Conservation (phyloP, 441 rosid species). For the Daphne laureola region DNA sequence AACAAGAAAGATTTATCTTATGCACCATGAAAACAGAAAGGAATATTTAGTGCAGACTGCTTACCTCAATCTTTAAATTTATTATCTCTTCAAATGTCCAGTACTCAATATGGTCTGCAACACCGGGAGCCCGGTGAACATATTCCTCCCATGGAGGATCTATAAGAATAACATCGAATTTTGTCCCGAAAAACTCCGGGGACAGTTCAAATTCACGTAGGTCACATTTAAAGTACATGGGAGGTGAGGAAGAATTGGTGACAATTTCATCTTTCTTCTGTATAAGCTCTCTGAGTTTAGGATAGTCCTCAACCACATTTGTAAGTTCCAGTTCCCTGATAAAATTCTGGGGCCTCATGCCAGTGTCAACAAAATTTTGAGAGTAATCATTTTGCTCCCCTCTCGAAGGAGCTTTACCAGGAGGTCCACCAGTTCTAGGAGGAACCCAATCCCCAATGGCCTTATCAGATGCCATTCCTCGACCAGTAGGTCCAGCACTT, state of each 20-base stretch:
- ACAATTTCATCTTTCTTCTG: conserved; percentile 99
- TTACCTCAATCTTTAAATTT: conserved; percentile 93
- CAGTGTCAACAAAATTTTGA: conserved; percentile 98
- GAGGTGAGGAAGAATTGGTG: conserved; percentile 80
- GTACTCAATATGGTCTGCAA: conserved; percentile 93
- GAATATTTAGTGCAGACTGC: conserved; percentile 6
- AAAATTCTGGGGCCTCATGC: conserved; percentile 98
- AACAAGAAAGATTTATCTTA: not conserved
- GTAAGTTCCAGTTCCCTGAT: conserved; percentile 97
- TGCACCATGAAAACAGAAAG: conserved; percentile 8
- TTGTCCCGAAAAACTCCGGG: conserved; percentile 87
- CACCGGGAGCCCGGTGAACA: conserved; percentile 99
- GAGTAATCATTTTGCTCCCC: conserved; percentile 99
- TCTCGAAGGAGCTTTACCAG: conserved; percentile 94
- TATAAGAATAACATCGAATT: conserved; percentile 95
- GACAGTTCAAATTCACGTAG: conserved; percentile 84
- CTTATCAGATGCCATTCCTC: conserved; percentile 70
- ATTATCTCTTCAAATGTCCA: conserved; percentile 95
- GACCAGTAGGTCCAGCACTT: conserved; percentile 57
- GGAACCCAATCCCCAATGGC: conserved; percentile 81
- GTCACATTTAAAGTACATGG: conserved; percentile 83
- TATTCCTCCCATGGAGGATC: conserved; percentile 99
- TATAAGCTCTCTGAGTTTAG: conserved; percentile 98
- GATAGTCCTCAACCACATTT: conserved; percentile 95
- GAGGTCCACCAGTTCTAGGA: conserved; percentile 67